Evolutionary conservation across 352 stramenopile species (phyloP), one percentile per base, ranked within the genome.

Genomic region (Phytopythium sindhum): DNA sequence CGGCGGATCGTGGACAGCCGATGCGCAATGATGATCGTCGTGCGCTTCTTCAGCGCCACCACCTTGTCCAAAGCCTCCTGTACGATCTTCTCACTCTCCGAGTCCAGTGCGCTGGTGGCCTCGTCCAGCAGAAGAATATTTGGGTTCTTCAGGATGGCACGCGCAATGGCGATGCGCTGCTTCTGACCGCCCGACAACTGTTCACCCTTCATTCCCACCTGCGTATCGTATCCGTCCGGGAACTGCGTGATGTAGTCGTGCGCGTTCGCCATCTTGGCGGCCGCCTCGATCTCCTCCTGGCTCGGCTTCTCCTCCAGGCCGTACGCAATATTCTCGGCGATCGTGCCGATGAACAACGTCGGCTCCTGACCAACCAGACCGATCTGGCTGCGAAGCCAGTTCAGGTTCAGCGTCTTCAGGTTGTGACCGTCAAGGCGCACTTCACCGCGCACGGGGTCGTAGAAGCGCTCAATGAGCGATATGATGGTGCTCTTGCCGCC

Each of bases 11-110:
- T 98, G 54, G 84, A 96, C 35, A 99, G 71, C n/a, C 96, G 85
- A 70, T 99, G 95, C 2, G 96, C 96, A 61, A 98, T 97, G 53
- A 98, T 90, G 57, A 99, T 79, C 21, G 88, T 97, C 33, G 94
- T 98, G 10, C 80, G 81, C 2, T 68, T 69, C 55, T 86, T 80
- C 55, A 83, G 65, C 42, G 76, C 71, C 60, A 84, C 64, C 28
- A 88, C 68, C 58, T 81, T 78, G 65, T 95, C 82, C 42, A 96
- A 65, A 17, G 84, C 81, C 47, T 85, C 70, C 70, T 97, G 90
- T 35, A 97, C 89, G 55, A 94, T 74, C 60, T 85, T 79, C 62
- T 97, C 89, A 60, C 76, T 91, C 67, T 91, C 77, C 26, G 72
- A 77, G 66, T 97, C 90, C 23, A 97, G 66, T 6, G 89, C 92